Conservation (phyloP, 768 basidiomycete species). For the Agrocybe praecox region DNA sequence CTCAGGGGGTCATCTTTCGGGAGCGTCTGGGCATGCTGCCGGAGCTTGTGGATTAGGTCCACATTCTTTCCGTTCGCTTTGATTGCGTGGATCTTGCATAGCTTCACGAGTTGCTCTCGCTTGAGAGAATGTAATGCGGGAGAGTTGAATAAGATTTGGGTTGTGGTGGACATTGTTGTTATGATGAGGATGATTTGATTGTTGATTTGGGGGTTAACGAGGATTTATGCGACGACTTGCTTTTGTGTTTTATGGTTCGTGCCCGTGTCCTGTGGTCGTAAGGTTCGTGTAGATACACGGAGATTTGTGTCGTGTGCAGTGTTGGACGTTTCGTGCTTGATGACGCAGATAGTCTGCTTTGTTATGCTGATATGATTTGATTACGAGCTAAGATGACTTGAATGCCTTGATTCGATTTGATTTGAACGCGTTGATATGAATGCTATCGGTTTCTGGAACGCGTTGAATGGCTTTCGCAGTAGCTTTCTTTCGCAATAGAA, state of each 20-base stretch:
- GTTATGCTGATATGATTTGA: not conserved
- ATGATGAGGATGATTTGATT: not conserved
- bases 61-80: slow-evolving; percentile 81
- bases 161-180: slow-evolving; percentile 63
- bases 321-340: not conserved
- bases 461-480: not conserved
- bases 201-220: not conserved
- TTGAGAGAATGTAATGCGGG: slow-evolving; percentile 83
- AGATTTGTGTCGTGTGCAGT: not conserved
- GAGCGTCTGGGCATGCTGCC: slow-evolving; percentile 66
- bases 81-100: slow-evolving; percentile 83
- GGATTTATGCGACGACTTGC: too few species aligned
- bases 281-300: not conserved
- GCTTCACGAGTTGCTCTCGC: slow-evolving; percentile 80
- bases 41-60: slow-evolving; percentile 71
- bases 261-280: not conserved
- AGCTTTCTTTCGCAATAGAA: not conserved
- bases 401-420: not conserved
- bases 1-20: slow-evolving; percentile 58
- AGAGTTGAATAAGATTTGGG: slow-evolving; percentile 82
- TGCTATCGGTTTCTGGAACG: not conserved
- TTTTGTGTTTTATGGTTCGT: not conserved
- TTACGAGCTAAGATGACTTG: not conserved
- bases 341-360: not conserved
- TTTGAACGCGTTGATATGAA: not conserved